Percentiles rank a stretch among this genome's conserved stretches.
These are phyloP conservation scores for Phytophthora tubulina DNA, from an alignment of 352 stramenopile genomes.

Conservation along the genomic window DNA sequence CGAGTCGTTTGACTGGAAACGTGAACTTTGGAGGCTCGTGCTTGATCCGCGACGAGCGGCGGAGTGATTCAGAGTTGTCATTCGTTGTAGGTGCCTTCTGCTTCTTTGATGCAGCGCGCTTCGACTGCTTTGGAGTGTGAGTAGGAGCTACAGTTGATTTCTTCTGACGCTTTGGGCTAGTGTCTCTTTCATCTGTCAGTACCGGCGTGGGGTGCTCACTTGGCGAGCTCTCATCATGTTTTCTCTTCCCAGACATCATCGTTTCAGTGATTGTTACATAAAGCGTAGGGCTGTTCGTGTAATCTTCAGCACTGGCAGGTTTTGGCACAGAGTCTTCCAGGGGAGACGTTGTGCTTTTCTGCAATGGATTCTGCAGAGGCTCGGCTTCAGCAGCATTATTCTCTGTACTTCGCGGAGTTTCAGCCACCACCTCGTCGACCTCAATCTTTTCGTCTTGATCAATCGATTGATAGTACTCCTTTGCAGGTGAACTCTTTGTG, in stretches of 20 bases:
- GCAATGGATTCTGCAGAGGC: not conserved
- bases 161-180: not conserved
- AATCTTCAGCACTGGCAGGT: too few species aligned
- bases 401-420: slow-evolving; percentile 2
- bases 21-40: slow-evolving; percentile 13
- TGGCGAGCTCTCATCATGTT: not conserved
- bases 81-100: not conserved
- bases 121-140: slow-evolving; percentile 19
- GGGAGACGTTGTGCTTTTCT: not conserved
- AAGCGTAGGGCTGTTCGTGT: not conserved
- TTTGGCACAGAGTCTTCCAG: too few species aligned
- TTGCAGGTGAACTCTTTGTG: not conserved
- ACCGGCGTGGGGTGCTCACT: not conserved
- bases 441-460: slow-evolving; percentile 1
- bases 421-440: not conserved
- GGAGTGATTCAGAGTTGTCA: not conserved
- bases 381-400: not conserved
- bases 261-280: not conserved
- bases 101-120: slow-evolving; percentile 24
- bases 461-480: not conserved
- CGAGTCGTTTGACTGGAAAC: not conserved
- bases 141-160: not conserved
- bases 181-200: not conserved
- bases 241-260: not conserved
- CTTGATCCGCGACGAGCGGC: slow-evolving; percentile 36